Evolutionary conservation across 176 grass and related monocot genomes (phyloP), one percentile per base, ranked within the genome.

Genomic region (Zea luxurians): DNA sequence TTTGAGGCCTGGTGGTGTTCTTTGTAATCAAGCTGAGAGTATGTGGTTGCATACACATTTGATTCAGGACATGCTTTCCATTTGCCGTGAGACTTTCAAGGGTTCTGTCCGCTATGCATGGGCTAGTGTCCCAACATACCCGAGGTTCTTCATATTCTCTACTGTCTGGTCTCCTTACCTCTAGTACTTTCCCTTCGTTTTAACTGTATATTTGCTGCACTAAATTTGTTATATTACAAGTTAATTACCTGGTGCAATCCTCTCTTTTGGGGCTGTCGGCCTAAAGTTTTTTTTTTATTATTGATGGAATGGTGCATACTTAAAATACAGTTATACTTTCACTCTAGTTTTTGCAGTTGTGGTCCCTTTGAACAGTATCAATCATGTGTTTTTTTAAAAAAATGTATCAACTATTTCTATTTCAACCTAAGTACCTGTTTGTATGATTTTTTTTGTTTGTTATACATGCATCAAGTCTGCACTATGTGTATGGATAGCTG

Each of bases 121-220:
- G 90, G 83, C 96, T 52, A 99, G 90, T 91, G 92, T 96, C 67
- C 96, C 96, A 50, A 99, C 96, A 76, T 99, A 99, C 81, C 96
- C 96, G 36, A 99, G 96, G 96, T 95, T 81, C 17, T 78, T 82
- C 12, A 68, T 9, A 73, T 9, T 21, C 45, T 37, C 8, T 71
- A 60, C 69, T 74, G 36, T 78, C 37, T 68, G 16, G 13, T 74
- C 8, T n/a, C 7, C 34, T 60, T 13, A 13, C 4, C 6, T 74
- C 21, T 78, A 47, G 48, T 53, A 4, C 13, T 17, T 6, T 0
- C 37, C n/a, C 18, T 15, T 18, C 63, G 41, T 41, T 34, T 36
- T 41, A 38, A 41, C 16, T 84, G 55, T 59, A 10, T 4, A 58
- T 58, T 21, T 59, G n/a, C 7, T 21, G 55, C 55, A 59, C n/a